A percentile compares a stretch with the other conserved stretches of the same genome.
Conservation (phyloP, 441 rosid species). For the Manihot esculenta region DNA sequence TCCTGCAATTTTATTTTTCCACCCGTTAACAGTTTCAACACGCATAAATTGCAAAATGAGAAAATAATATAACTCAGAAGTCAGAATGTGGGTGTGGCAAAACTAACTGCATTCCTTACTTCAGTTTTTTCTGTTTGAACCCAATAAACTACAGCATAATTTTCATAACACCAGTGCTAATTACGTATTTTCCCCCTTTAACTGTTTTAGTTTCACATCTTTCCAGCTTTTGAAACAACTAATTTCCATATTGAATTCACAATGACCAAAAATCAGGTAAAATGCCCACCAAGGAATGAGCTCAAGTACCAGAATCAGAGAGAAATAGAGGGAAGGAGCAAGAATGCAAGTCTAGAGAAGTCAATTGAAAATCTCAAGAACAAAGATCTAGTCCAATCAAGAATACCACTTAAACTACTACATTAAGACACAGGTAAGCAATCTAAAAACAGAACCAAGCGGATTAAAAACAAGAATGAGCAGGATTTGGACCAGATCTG, state of each 20-base stretch:
- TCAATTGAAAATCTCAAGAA: background rate
- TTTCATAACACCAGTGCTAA: constrained; percentile 1
- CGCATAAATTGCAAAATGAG: background rate
- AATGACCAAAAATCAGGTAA: constrained; percentile 7
- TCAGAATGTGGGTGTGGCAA: too few species aligned
- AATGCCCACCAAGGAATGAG: constrained; percentile 19
- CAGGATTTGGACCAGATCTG: constrained; percentile 56
- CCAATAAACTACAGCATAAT: background rate
- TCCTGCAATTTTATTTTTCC: constrained; percentile 22
- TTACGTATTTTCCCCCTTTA: too few species aligned
- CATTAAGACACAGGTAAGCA: background rate
- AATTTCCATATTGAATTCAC: background rate
- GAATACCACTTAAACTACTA: background rate
- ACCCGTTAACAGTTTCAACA: background rate
- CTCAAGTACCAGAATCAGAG: background rate
- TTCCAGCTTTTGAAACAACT: background rate
- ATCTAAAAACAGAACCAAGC: background rate
- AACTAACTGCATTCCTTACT: background rate
- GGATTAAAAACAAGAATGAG: constrained; percentile 2
- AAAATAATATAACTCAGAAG: constrained; percentile 10
- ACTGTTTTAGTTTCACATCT: background rate
- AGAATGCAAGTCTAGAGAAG: constrained; percentile 4
- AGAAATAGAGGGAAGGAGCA: background rate
- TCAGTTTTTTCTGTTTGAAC: background rate
- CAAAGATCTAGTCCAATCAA: constrained; percentile 14